Evolutionary conservation across 1,284 basidiomycete species (phyloP), one percentile per base, ranked within the genome.

Genomic region (Heterobasidion parviporum): DNA sequence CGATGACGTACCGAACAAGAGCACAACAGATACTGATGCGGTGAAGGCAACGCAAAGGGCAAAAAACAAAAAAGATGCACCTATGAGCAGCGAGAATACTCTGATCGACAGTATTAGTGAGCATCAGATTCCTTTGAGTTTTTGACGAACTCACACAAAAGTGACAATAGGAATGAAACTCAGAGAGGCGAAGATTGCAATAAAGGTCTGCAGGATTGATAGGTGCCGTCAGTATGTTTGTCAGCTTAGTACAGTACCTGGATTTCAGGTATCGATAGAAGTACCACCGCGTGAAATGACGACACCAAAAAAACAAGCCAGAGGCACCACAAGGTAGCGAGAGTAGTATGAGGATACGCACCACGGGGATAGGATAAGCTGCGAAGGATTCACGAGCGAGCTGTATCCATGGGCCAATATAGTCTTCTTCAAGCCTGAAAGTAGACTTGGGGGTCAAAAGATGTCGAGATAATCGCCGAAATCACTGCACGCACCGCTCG

Each of bases 101-200:
- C 70, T 72, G 52, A 8, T 10, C 10, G 43, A 46, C 6, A 14
- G 35, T 32, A 35, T 8, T n/a, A 9, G 41, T 44, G 12, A 18
- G 38, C 14, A 18, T 1, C 4, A 16, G 0, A 18, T 20, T 5
- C 18, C 10, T 41, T 6, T 26, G 26, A 26, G 6, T 26, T 26
- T 4, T 26, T 26, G 5, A 5, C 26, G 26, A 26, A 26, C 72
- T 52, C 56, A 74, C 70, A 68, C 44, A 55, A 72, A 72, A 14
- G 72, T 65, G 8, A 74, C 50, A 41, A 71, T 10, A 3, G 70
- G 70, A 16, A 74, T 56, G 32, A 59, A 47, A 50, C 70, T 61
- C 54, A 74, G 60, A 41, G 60, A 38, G 38, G 59, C 53, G 15
- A 72, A 70, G 50, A 67, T 59, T n/a, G 63, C 60, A 12, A 70